phyloP scores from a whole-genome alignment of 208 protist genomes.

The Wallacemonas collosoma region DNA sequence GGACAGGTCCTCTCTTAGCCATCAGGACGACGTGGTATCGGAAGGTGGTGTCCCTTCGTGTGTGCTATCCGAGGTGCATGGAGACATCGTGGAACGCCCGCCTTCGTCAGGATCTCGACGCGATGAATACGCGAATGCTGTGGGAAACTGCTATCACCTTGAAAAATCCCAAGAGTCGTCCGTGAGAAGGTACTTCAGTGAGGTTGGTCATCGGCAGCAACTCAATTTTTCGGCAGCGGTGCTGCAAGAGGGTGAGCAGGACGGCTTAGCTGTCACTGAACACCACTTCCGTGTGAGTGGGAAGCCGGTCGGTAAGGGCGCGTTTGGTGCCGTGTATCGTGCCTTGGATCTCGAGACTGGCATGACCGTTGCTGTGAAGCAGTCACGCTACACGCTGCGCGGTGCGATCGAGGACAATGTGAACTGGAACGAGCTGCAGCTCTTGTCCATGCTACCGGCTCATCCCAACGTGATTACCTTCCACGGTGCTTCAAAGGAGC shows the following conservation, averaged over 20 bases:
- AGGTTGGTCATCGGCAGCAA: not conserved
- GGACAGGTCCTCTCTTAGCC: not conserved
- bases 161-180: not conserved
- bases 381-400: slow-evolving; percentile 55
- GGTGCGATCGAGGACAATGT: slow-evolving; percentile 30
- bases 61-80: not conserved
- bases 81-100: not conserved
- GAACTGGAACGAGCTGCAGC: slow-evolving; percentile 64
- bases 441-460: slow-evolving; percentile 57
- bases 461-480: slow-evolving; percentile 71
- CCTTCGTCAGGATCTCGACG: too few relatives aligned
- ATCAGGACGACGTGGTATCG: not conserved
- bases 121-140: too few relatives aligned
- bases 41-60: not conserved
- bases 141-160: too few relatives aligned
- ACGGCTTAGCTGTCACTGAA: slow-evolving; percentile 34
- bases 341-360: slow-evolving; percentile 68
- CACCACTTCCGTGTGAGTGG: slow-evolving; percentile 64
- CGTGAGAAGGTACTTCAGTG: slow-evolving; percentile 8
- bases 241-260: slow-evolving; percentile 36
- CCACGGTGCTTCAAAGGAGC: slow-evolving; percentile 62
- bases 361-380: slow-evolving; percentile 63
- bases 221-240: slow-evolving; percentile 60
- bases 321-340: slow-evolving; percentile 67
- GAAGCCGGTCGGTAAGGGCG: slow-evolving; percentile 58